Evolutionary conservation across 208 protist genomes (phyloP), one percentile per base, ranked within the genome.

Genomic region (Trypanosoma platydactyli): DNA sequence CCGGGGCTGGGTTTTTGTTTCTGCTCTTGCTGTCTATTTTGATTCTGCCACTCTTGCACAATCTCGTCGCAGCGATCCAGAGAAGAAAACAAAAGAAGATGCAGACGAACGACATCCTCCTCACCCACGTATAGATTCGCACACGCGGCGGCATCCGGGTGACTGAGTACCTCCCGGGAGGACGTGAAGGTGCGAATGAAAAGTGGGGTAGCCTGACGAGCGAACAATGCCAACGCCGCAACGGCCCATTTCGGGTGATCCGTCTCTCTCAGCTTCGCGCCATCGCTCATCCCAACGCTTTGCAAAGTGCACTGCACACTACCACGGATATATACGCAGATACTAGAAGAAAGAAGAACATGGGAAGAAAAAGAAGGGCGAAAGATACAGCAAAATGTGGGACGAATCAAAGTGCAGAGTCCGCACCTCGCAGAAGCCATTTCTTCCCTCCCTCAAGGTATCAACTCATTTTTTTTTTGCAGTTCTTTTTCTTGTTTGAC

Each of bases 11-110:
- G 15, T 33, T 33, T 3, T 41, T 48, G 44, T 12, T 27, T 52
- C 20, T 41, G 60, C 59, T 74, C 45, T 63, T 62, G 56, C 61
- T 38, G 33, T 9, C 33, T 3, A 3, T 54, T 18, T 13, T 58
- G 68, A 16, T 22, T 40, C 16, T 42, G 61, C 20, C 51, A 53
- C 59, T 74, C 54, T 61, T 58, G 56, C 57, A 75, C 42, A 80
- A 75, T 49, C 41, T 89, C 89, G 12, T 92, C 81, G 48, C 86
- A 92, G 12, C 79, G 76, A 56, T 95, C 89, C 24, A 92, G 61
- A 1, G 89, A 88, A 15, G 83, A 77, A 53, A 92, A 91, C 48
- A 95, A 69, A 11, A 92, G 70, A 66, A 95, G 82, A 42, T 95
- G 86, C 22, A 95, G 51, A 41, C 77, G 78, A 22, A 91, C 71